A percentile compares a stretch with the other conserved stretches of the same genome.
These are phyloP conservation scores for Dendrocalamus sinicus DNA, from an alignment of 176 grass and related monocot genomes.

Conservation along the genomic window DNA sequence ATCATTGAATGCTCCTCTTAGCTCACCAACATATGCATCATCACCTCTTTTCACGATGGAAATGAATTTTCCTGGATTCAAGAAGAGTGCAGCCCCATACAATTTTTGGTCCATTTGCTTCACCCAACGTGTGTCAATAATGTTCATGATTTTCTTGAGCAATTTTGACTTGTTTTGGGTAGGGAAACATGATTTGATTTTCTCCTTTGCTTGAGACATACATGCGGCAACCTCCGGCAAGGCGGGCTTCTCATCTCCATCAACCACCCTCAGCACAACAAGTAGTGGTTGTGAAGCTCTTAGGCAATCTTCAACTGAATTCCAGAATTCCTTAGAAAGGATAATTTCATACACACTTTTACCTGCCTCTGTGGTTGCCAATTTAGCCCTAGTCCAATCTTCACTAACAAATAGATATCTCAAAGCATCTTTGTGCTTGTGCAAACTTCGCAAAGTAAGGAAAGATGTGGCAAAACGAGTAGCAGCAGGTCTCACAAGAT, in stretches of 20 bases:
- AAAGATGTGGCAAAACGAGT: too few species aligned
- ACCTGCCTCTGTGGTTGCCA: too few species aligned
- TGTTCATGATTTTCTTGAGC: neutral
- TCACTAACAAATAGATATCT: too few species aligned
- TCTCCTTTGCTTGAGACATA: neutral
- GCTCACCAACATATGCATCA: too few species aligned
- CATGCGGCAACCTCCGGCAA: too few species aligned
- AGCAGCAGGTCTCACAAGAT: too few species aligned
- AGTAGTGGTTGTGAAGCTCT: conserved; percentile 1
- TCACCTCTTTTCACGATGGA: neutral
- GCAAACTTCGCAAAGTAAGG: too few species aligned
- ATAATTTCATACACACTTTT: too few species aligned
- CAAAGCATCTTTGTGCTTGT: too few species aligned
- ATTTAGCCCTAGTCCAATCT: too few species aligned
- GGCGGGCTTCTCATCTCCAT: neutral
- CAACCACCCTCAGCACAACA: neutral
- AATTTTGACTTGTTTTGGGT: neutral
- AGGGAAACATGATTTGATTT: neutral
- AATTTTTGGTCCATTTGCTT: neutral
- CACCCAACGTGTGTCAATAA: too few species aligned
- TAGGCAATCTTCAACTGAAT: neutral
- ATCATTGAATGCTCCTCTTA: neutral
- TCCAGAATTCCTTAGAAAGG: neutral
- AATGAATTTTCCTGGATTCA: neutral
- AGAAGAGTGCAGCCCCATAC: neutral